Conservation (phyloP, 441 rosid species). For the Dalechampia spathulata region DNA sequence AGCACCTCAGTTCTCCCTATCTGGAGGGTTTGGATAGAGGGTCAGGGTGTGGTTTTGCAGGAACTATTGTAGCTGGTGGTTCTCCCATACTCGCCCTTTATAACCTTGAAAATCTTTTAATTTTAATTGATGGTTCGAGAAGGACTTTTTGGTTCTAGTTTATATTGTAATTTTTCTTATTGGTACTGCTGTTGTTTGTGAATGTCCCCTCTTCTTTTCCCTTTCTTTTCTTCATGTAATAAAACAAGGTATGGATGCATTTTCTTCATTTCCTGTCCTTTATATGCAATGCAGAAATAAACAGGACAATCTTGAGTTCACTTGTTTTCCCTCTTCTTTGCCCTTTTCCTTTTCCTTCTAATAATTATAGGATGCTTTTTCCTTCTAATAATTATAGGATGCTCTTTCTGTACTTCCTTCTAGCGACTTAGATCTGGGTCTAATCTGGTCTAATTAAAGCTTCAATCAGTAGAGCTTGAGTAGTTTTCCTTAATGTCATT, state of each 20-base stretch:
- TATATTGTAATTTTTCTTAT: not conserved
- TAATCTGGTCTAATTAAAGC: no score
- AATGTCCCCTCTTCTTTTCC: not conserved
- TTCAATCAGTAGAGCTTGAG: no score
- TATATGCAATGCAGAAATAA: not conserved
- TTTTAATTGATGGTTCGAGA: not conserved
- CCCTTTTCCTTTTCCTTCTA: not conserved
- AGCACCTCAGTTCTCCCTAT: not conserved
- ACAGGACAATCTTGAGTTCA: not conserved
- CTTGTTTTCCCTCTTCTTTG: no score
- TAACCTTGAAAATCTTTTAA: not conserved
- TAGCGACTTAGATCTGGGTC: no score
- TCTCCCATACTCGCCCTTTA: not conserved
- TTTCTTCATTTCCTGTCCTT: not conserved
- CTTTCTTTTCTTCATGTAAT: not conserved
- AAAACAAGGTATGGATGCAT: not conserved
- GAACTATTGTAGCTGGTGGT: no score
- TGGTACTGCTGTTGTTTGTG: not conserved
- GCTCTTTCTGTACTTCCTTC: no score
- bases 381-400: no score
- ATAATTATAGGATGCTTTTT: not conserved
- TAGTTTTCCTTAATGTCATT: no score
- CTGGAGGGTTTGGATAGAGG: not conserved
- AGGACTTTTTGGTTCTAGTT: not conserved
- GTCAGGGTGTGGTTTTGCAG: no score